These are phyloP conservation scores for Yamadazyma diddensiae DNA, from an alignment of 1,139 yeast species.

Conservation along the genomic window DNA sequence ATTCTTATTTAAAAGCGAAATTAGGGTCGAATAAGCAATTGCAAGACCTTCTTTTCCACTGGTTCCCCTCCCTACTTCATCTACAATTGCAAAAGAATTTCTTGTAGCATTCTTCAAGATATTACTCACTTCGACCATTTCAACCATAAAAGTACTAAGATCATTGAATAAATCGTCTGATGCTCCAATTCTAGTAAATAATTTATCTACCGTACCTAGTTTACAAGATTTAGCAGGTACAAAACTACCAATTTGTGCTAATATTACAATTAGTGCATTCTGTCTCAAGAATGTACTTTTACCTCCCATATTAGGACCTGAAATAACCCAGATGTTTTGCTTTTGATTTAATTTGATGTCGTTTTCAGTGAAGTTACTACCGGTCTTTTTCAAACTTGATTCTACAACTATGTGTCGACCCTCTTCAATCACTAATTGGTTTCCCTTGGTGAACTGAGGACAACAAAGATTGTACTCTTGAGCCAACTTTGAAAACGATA, in stretches of 20 bases:
- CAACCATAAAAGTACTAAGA: conserved; percentile 94
- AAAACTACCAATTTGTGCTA: conserved; percentile 88
- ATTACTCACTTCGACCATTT: conserved; percentile 90
- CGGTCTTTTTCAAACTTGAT: conserved; percentile 53
- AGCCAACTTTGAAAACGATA: conserved; percentile 72
- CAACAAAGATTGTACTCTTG: conserved; percentile 59
- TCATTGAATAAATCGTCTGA: conserved; percentile 87
- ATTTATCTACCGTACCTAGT: conserved; percentile 78
- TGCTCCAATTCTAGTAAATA: conserved; percentile 88
- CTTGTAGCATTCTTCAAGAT: conserved; percentile 75
- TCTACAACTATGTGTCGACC: conserved; percentile 95
- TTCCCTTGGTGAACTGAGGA: conserved; percentile 57
- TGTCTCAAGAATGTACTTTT: conserved; percentile 89
- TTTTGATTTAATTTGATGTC: conserved; percentile 35
- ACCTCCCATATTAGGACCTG: conserved; percentile 99
- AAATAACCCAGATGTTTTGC: conserved; percentile 60
- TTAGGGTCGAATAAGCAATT: conserved; percentile 79
- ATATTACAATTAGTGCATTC: conserved; percentile 75
- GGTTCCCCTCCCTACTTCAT: conserved; percentile 97
- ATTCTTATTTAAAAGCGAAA: conserved; percentile 53
- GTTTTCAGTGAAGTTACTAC: conserved; percentile 62
- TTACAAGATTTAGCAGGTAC: conserved; percentile 78
- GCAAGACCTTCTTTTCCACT: conserved; percentile 88
- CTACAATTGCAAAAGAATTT: conserved; percentile 79
- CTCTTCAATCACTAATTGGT: conserved; percentile 41